Conservation (phyloP, 305 asterid genomes). For the Fraxinus platypoda region DNA sequence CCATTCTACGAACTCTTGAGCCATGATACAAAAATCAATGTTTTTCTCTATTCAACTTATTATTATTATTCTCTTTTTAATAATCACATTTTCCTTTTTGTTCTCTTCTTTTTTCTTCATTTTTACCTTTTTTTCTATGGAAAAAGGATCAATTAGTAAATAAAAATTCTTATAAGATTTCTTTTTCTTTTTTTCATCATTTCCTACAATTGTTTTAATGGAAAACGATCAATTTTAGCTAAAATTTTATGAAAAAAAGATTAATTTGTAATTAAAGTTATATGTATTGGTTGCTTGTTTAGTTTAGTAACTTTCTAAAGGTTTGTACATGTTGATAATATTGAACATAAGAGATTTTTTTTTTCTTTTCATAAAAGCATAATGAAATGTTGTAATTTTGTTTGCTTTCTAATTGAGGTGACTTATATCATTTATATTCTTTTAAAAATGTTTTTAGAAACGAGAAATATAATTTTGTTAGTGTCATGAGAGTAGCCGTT, state of each 20-base stretch:
- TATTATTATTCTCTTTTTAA: no score
- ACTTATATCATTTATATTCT: neutral
- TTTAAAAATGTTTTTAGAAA: neutral
- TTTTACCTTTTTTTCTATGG: neutral
- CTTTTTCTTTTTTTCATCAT: neutral
- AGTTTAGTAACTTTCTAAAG: neutral
- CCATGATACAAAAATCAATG: no score
- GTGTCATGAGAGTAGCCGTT: neutral
- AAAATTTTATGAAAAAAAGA: no score
- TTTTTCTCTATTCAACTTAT: no score
- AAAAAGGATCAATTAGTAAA: neutral
- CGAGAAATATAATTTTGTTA: neutral
- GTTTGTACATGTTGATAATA: neutral
- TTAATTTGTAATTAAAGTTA: no score
- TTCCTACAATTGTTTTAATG: neutral
- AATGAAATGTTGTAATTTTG: neutral
- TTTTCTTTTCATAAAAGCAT: neutral
- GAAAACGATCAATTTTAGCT: neutral
- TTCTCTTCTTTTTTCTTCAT: neutral
- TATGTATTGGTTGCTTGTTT: neutral
- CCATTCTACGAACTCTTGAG: no score
- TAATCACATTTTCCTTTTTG: no score
- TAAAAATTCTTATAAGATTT: neutral
- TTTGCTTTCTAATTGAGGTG: neutral
- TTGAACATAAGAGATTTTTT: neutral